Evolutionary conservation across 768 basidiomycete genomes (phyloP), one percentile per base, ranked within the genome.

Genomic region (Suillus brevipes): DNA sequence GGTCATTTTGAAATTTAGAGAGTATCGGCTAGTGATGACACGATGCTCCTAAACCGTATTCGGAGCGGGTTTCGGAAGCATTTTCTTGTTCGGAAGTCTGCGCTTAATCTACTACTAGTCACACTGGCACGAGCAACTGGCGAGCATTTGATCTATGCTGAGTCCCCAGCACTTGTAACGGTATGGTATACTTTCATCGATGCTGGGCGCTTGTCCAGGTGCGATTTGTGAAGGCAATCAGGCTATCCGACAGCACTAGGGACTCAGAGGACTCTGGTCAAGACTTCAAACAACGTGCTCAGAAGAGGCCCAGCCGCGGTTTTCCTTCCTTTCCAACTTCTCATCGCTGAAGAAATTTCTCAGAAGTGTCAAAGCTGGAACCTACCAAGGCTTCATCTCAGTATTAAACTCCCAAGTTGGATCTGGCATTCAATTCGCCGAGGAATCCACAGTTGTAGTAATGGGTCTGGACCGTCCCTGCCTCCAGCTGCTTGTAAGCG

Each of bases 1-100:
- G 52, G 61, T 28, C 75, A 77, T 77, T 38, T 38, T 58, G 37
- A 58, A 58, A 36, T 36, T 36, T 36, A 36, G 8, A 16, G 57
- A 38, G 37, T 16, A 16, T 10, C 49, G 25, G 25, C n/a, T n/a
- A 18, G 49, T 7, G 25, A 23, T n/a, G 28, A 8, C 50, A 52
- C 7, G 28, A 53, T 53, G 23, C 31, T 18, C 28, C 31, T 23
- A 20, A 36, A 55, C 12, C 13, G 14, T 18, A 23, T 40, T 58
- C 57, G 38, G 57, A 40, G 38, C 57, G 57, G 57, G n/a, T 18
- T 38, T 38, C 57, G 57, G 57, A 40, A 38, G n/a, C 13, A 52
- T 28, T 47, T 49, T 45, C 9, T 12, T 37, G 31, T 28, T 28
- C 28, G 28, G 28, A 28, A 1, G 28, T 2, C 28, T 28, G 28